Percentiles rank a stretch among this genome's conserved stretches.
phyloP scores from a whole-genome alignment of 164 flowering plant genomes.

The Vitis riparia region DNA sequence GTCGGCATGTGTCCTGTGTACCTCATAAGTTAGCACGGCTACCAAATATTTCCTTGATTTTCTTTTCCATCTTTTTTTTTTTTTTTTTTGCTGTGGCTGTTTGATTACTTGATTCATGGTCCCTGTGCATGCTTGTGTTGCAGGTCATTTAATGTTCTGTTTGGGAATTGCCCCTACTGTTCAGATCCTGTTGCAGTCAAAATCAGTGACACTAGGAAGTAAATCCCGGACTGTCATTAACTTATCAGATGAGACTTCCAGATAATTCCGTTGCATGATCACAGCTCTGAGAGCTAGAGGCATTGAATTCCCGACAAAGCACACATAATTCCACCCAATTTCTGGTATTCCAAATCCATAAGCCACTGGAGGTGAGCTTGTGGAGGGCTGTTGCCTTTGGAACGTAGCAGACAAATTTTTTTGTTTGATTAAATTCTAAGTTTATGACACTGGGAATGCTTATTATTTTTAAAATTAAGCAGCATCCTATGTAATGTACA shows the following conservation, averaged over 20 bases:
- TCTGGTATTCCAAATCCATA: neutral
- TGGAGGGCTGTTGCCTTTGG: too few species aligned
- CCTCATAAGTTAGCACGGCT: too few species aligned
- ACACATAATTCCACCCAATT: neutral
- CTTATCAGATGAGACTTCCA: neutral
- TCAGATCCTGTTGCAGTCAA: slow-evolving; percentile 81
- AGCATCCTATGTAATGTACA: too few species aligned
- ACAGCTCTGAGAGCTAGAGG: neutral
- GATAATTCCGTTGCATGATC: neutral
- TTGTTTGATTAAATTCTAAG: too few species aligned
- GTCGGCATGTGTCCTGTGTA: too few species aligned
- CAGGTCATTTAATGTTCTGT: slow-evolving; percentile 82
- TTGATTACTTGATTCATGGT: neutral
- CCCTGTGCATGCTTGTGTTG: slow-evolving; percentile 16
- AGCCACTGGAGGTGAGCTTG: neutral
- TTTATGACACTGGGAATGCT: neutral
- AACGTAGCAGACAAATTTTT: too few species aligned
- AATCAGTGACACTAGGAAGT: slow-evolving; percentile 29
- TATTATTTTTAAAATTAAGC: too few species aligned
- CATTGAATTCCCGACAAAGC: neutral
- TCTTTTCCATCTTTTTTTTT: neutral
- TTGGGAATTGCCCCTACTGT: slow-evolving; percentile 89
- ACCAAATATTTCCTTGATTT: neutral
- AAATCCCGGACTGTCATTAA: neutral
- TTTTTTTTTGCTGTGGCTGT: neutral